phyloP scores from a whole-genome alignment of 202 grass and related monocot genomes.

The Hordeum pubiflorum region DNA sequence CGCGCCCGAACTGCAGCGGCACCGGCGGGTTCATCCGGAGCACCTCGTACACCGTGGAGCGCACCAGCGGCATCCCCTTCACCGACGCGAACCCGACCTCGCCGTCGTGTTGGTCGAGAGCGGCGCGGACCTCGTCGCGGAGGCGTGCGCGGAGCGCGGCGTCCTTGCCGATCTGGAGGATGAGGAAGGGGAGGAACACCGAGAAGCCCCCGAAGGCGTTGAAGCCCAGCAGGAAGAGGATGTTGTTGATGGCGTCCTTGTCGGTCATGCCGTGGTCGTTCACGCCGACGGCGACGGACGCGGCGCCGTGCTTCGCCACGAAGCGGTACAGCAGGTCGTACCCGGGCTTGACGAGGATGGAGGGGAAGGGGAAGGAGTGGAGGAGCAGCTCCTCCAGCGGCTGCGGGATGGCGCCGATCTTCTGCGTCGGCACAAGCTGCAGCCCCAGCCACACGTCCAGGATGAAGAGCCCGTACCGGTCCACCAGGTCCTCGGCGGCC shows the following conservation, averaged over 20 bases:
- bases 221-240: conserved; percentile 90
- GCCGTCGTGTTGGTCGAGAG: background rate
- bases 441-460: conserved; percentile 68
- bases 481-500: conserved; percentile 21
- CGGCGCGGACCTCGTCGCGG: conserved; percentile 45
- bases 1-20: conserved; percentile 71
- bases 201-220: conserved; percentile 88
- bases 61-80: conserved; percentile 56
- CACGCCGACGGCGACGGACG: conserved; percentile 22
- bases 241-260: conserved; percentile 76
- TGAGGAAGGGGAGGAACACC: conserved; percentile 48
- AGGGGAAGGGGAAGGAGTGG: conserved; percentile 72
- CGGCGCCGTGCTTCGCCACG: conserved; percentile 48
- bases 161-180: conserved; percentile 38
- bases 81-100: conserved; percentile 41
- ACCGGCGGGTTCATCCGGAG: conserved; percentile 74
- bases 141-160: conserved; percentile 31
- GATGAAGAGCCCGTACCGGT: conserved; percentile 31
- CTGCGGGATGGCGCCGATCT: conserved; percentile 44
- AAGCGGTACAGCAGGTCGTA: conserved; percentile 73
- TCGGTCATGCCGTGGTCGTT: conserved; percentile 27
- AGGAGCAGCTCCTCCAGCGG: conserved; percentile 76
- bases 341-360: conserved; percentile 27
- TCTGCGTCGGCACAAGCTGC: conserved; percentile 58
- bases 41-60: conserved; percentile 67